phyloP scores from a whole-genome alignment of 345 rosid genomes.

The Laguncularia racemosa region DNA sequence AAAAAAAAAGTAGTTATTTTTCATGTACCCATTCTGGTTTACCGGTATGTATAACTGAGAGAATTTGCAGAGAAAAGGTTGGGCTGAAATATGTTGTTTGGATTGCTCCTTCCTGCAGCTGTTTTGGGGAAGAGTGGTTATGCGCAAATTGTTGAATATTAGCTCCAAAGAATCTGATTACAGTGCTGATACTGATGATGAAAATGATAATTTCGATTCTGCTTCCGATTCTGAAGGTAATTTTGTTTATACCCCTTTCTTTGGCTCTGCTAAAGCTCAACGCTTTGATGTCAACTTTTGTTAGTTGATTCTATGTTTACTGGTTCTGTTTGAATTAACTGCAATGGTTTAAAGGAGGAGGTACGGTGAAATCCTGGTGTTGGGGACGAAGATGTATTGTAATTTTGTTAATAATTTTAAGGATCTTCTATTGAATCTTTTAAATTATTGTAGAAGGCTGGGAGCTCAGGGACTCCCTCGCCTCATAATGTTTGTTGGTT shows the following conservation, averaged over 20 bases:
- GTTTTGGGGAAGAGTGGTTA: constrained; percentile 68
- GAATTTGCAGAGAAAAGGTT: constrained; percentile 47
- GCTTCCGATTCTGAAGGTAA: constrained; percentile 50
- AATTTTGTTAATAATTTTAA: too few species aligned
- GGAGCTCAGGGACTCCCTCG: too few species aligned
- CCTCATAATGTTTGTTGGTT: background rate
- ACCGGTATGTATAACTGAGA: constrained; percentile 9
- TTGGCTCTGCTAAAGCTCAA: background rate
- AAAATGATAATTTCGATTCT: constrained; percentile 18
- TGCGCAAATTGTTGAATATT: constrained; percentile 86
- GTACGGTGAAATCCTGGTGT: too few species aligned
- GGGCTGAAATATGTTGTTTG: constrained; percentile 76
- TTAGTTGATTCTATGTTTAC: too few species aligned
- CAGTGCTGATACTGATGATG: constrained; percentile 73
- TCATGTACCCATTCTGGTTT: background rate
- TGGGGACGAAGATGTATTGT: too few species aligned
- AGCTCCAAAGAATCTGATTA: constrained; percentile 53
- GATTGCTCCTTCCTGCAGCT: constrained; percentile 76
- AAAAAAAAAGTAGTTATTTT: background rate
- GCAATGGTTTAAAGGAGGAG: too few species aligned
- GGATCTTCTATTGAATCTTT: too few species aligned
- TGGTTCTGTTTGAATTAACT: too few species aligned
- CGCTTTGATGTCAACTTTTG: too few species aligned
- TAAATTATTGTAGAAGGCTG: too few species aligned
- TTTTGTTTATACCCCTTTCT: background rate